Evolutionary conservation across 345 rosid species (phyloP).

Genomic region (Anastatica hierochuntica): DNA sequence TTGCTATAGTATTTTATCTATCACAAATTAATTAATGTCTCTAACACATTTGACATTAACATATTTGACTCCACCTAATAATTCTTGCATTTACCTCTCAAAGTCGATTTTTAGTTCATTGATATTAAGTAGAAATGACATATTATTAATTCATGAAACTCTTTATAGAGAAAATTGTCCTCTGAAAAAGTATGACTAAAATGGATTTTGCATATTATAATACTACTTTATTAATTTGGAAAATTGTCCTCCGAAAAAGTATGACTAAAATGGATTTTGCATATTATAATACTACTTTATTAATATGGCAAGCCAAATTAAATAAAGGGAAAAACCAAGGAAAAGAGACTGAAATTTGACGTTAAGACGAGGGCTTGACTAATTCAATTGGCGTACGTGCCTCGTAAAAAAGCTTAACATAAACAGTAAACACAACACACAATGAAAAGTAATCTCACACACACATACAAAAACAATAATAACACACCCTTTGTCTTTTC

Average conservation of each 20-base stretch:
- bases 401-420: constrained; percentile 7
- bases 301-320: background rate
- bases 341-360: constrained; percentile 18
- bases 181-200: background rate
- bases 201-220: background rate
- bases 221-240: background rate
- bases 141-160: too few relatives aligned
- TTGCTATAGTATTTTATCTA: too few relatives aligned
- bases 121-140: too few relatives aligned
- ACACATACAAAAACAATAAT: background rate
- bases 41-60: too few relatives aligned
- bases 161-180: too few relatives aligned
- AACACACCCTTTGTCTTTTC: background rate
- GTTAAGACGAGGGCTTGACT: constrained; percentile 15
- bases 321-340: background rate
- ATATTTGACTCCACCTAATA: too few relatives aligned
- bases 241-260: too few relatives aligned
- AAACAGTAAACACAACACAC: constrained; percentile 2
- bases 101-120: too few relatives aligned
- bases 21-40: too few relatives aligned
- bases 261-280: background rate
- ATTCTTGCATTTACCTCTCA: too few relatives aligned
- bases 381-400: constrained; percentile 14
- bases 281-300: background rate
- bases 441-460: constrained; percentile 2